phyloP scores from a whole-genome alignment of 2,329 filamentous ascomycete genomes.

The Neocatenulostroma microsporum region DNA sequence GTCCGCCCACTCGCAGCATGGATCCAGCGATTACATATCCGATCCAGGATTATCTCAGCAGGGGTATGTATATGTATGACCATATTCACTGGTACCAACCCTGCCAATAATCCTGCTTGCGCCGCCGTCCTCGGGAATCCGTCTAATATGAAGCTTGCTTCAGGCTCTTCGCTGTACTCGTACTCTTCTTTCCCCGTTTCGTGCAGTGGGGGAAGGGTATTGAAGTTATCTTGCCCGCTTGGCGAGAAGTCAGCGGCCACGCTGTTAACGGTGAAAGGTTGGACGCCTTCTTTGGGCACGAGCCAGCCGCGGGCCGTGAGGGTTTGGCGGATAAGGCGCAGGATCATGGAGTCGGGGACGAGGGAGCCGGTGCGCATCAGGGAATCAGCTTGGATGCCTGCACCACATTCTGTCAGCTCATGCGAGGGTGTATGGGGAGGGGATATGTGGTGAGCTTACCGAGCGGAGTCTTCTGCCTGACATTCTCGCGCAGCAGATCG shows the following conservation, averaged over 20 bases:
- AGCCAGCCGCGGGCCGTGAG: constrained; percentile 82
- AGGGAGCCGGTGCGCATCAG: constrained; percentile 82
- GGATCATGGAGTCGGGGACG: constrained; percentile 86
- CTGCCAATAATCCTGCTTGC: constrained; percentile 71
- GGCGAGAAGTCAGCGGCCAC: constrained; percentile 28
- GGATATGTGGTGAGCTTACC: constrained; percentile 60
- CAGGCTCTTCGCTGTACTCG: constrained; percentile 56
- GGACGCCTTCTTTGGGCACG: constrained; percentile 31
- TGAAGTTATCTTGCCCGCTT: constrained; percentile 10
- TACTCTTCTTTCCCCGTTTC: constrained; percentile 30
- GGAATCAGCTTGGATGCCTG: constrained; percentile 82
- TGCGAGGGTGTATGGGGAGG: background rate
- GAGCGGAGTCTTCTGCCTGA: constrained; percentile 76
- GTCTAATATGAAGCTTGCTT: constrained; percentile 88
- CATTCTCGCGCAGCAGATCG: constrained; percentile 85
- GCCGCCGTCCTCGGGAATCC: constrained; percentile 84
- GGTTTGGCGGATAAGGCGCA: constrained; percentile 86
- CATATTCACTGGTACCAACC: constrained; percentile 86
- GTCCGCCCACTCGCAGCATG: constrained; percentile 85
- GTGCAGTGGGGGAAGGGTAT: constrained; percentile 28
- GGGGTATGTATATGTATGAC: constrained; percentile 83
- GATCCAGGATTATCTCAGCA: constrained; percentile 73
- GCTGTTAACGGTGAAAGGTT: constrained; percentile 40
- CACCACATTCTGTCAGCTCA: background rate
- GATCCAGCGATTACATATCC: constrained; percentile 88